phyloP scores from a whole-genome alignment of 805 yeast species.

The Sugiyamaella chiloensis region DNA sequence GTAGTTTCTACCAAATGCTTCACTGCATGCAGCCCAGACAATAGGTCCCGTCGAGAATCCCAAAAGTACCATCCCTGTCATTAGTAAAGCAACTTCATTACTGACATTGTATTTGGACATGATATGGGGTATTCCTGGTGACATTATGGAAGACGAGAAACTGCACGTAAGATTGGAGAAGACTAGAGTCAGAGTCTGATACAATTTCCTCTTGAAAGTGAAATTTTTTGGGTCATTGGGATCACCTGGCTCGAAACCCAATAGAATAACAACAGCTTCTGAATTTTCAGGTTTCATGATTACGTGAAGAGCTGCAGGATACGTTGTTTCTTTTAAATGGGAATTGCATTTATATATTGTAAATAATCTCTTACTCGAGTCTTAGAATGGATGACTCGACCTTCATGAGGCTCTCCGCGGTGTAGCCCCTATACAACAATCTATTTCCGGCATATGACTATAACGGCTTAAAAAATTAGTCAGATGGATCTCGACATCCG shows the following conservation, averaged over 20 bases:
- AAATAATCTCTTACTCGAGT: too few species aligned
- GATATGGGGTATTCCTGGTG: constrained; percentile 8
- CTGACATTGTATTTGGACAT: constrained; percentile 6
- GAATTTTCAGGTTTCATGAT: too few species aligned
- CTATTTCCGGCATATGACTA: too few species aligned
- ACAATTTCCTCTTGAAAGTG: constrained; percentile 2
- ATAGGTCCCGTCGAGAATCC: constrained; percentile 82
- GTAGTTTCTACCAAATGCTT: constrained; percentile 60
- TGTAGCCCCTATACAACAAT: too few species aligned
- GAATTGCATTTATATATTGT: too few species aligned
- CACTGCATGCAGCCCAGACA: constrained; percentile 72
- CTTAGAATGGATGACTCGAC: too few species aligned
- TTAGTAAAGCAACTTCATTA: constrained; percentile 41
- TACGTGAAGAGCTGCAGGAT: too few species aligned
- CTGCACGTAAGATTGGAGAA: constrained; percentile 3
- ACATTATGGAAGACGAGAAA: constrained; percentile 8
- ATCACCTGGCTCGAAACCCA: constrained; percentile 9
- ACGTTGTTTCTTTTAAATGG: too few species aligned
- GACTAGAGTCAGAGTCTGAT: constrained; percentile 5
- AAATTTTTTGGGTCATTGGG: constrained; percentile 8
- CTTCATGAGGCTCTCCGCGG: too few species aligned
- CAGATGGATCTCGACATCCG: too few species aligned
- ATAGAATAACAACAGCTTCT: background rate
- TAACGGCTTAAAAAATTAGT: too few species aligned
- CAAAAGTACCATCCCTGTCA: constrained; percentile 29